Evolutionary conservation across 495 filamentous ascomycete genomes (phyloP).

Genomic region (Bacidia rubella): DNA sequence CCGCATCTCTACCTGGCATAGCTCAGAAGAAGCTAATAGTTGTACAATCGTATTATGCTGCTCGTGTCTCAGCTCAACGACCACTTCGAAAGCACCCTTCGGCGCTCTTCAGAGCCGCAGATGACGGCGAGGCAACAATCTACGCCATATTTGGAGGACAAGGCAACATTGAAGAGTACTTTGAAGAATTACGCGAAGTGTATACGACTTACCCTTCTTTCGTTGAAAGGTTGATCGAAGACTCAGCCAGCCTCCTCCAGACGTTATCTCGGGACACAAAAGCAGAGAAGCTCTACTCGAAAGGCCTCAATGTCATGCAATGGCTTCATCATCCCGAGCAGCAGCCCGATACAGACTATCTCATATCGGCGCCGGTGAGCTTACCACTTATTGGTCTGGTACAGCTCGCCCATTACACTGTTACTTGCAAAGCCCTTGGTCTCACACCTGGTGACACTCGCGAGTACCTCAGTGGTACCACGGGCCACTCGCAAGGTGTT

Average conservation of each 20-base stretch:
- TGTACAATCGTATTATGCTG: conserved; percentile 78
- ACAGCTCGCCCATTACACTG: conserved; percentile 83
- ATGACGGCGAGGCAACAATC: conserved; percentile 60
- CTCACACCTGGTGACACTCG: conserved; percentile 73
- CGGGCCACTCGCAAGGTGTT: conserved; percentile 94
- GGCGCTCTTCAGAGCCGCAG: conserved; percentile 76
- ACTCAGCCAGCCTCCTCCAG: conserved; percentile 70
- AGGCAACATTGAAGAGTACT: conserved; percentile 98
- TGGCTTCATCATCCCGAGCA: conserved; percentile 81
- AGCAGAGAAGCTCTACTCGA: conserved; percentile 88
- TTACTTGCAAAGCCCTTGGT: conserved; percentile 82
- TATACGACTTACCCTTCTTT: conserved; percentile 84
- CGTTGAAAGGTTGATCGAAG: conserved; percentile 66
- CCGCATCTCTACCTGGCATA: conserved; percentile 73
- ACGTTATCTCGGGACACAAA: conserved; percentile 71
- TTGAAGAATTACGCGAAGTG: conserved; percentile 85
- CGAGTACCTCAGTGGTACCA: conserved; percentile 70
- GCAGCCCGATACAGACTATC: conserved; percentile 88
- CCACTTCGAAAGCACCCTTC: conserved; percentile 82
- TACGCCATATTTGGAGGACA: conserved; percentile 97
- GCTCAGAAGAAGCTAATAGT: conserved; percentile 77
- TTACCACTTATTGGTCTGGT: conserved; percentile 92
- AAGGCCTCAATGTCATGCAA: conserved; percentile 82
- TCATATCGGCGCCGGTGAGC: conserved; percentile 94
- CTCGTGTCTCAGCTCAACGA: conserved; percentile 66